phyloP scores from a whole-genome alignment of 352 stramenopile species.

The Blastocystis sp. region DNA sequence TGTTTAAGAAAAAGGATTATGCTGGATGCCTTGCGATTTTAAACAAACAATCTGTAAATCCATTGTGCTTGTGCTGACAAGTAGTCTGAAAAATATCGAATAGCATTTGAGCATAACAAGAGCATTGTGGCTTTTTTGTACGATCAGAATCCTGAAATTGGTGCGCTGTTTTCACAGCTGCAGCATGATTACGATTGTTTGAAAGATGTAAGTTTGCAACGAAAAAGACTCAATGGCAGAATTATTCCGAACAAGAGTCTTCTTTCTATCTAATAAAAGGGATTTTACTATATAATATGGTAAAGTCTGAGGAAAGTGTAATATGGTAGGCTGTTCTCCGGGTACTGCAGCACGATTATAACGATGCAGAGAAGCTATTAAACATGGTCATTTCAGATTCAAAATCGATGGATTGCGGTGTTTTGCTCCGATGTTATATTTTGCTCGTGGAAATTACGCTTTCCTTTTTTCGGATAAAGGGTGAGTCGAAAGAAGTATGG shows the following conservation, averaged over 20 bases:
- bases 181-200: not conserved
- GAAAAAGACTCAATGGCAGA: not conserved
- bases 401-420: not conserved
- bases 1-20: slow-evolving; percentile 33
- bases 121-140: slow-evolving; percentile 4
- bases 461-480: not conserved
- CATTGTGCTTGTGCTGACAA: not conserved
- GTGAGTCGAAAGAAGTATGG: not conserved
- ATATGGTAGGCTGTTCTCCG: not conserved
- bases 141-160: not conserved
- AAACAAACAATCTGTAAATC: not conserved
- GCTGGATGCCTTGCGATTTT: not conserved
- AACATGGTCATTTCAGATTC: not conserved
- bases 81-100: slow-evolving; percentile 1
- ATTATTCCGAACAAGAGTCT: not conserved
- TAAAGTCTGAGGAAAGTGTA: not conserved
- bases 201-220: not conserved
- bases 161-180: not conserved
- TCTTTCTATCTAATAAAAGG: not conserved
- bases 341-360: not conserved
- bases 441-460: not conserved
- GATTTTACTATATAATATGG: slow-evolving; percentile 23
- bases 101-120: not conserved
- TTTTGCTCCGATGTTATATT: not conserved
- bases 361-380: not conserved